Evolutionary conservation across 179 eudicot genomes (phyloP).

Genomic region (Spinacia oleracea): DNA sequence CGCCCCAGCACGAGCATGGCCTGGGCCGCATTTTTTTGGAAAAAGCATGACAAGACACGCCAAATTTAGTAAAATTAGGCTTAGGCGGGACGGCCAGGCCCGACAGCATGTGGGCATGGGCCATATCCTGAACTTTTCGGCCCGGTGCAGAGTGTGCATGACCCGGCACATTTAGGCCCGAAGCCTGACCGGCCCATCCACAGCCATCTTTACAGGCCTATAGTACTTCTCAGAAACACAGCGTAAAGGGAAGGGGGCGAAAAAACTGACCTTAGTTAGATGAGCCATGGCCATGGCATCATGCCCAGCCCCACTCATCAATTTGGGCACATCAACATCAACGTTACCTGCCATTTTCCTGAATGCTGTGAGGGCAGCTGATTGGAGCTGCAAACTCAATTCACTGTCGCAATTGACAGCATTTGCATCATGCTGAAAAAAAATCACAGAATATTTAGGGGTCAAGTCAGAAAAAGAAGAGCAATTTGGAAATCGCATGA

Average conservation of each 20-base stretch:
- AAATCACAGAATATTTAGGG: not conserved
- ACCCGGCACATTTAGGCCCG: too few species aligned
- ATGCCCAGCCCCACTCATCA: constrained; percentile 99
- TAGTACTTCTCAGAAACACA: not conserved
- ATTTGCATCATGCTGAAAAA: constrained; percentile 80
- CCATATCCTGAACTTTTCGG: too few species aligned
- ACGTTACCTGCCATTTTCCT: constrained; percentile 60
- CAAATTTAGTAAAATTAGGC: too few species aligned
- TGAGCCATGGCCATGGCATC: constrained; percentile 99
- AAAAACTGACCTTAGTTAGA: constrained; percentile 69
- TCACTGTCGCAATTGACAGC: constrained; percentile 78
- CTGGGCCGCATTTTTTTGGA: too few species aligned
- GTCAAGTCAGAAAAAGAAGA: not conserved
- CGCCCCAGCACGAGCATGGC: too few species aligned
- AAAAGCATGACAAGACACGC: too few species aligned
- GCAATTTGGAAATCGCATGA: not conserved
- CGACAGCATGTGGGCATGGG: too few species aligned
- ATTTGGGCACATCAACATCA: constrained; percentile 61
- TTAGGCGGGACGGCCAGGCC: too few species aligned
- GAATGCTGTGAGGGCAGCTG: constrained; percentile 65
- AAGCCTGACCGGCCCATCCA: too few species aligned
- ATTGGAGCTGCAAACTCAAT: constrained; percentile 68
- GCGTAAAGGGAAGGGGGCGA: not conserved
- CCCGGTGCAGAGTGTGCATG: too few species aligned
- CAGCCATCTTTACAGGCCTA: too few species aligned